phyloP scores from a whole-genome alignment of 169 alveolate species.

The Neospora caninum region DNA sequence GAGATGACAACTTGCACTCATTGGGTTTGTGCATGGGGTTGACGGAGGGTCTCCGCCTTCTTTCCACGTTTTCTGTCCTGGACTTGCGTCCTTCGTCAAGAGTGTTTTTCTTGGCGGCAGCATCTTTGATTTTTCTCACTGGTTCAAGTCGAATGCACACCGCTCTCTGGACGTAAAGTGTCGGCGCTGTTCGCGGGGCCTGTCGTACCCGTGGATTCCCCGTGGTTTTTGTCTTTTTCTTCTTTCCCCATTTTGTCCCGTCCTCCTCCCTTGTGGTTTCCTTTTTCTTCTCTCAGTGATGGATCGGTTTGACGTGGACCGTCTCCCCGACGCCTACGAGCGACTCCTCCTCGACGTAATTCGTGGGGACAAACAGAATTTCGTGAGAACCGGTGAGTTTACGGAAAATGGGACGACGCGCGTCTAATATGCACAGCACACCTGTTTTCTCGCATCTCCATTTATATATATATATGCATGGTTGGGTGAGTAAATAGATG shows the following conservation, averaged over 20 bases:
- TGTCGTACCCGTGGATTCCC: too few relatives aligned
- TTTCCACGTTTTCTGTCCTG: too few relatives aligned
- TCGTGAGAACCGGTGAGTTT: constrained; percentile 70
- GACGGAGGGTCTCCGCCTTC: too few relatives aligned
- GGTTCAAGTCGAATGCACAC: too few relatives aligned
- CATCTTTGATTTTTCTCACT: too few relatives aligned
- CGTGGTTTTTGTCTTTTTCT: too few relatives aligned
- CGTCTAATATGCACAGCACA: neutral
- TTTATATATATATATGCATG: neutral
- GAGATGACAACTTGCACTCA: neutral
- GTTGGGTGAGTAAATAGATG: too few relatives aligned
- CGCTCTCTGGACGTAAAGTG: too few relatives aligned
- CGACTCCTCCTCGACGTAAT: constrained; percentile 73
- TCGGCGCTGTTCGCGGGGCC: too few relatives aligned
- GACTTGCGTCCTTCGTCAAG: too few relatives aligned
- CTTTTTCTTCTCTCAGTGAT: neutral
- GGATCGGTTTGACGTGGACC: constrained; percentile 28
- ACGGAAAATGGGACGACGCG: neutral
- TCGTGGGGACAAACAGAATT: constrained; percentile 74
- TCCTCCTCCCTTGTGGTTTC: neutral
- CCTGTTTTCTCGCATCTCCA: neutral
- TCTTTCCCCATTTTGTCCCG: neutral
- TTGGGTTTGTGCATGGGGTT: too few relatives aligned
- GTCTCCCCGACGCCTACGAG: constrained; percentile 82
- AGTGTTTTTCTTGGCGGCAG: too few relatives aligned